phyloP scores from a whole-genome alignment of 2,329 filamentous ascomycete species.

The Neurospora sp. region DNA sequence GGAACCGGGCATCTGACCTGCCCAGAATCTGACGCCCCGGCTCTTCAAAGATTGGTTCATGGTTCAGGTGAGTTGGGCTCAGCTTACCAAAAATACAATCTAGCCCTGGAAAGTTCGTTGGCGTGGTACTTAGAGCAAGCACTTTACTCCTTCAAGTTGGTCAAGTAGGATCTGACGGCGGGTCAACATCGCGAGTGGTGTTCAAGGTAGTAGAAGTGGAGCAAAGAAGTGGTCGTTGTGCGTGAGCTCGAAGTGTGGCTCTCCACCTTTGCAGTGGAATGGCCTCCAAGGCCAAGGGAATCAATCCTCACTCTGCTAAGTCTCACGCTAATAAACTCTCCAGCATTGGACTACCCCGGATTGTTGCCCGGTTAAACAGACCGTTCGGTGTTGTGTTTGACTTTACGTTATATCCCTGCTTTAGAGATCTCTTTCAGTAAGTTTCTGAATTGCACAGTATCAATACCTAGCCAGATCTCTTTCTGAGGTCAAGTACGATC shows the following conservation, averaged over 20 bases:
- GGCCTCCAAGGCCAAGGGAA: no score
- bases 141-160: no score
- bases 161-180: no score
- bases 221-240: no score
- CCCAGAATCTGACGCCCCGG: not conserved
- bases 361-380: not conserved
- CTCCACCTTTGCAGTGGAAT: no score
- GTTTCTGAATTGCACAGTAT: not conserved
- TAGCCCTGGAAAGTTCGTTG: no score
- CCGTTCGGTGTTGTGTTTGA: not conserved
- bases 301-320: not conserved
- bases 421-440: not conserved
- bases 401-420: not conserved
- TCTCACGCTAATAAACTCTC: no score
- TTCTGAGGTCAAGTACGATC: not conserved
- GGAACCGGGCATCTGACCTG: not conserved
- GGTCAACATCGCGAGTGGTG: no score
- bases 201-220: no score
- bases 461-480: not conserved
- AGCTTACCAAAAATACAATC: not conserved
- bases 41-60: not conserved
- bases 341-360: not conserved
- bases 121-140: no score
- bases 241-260: no score
- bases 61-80: not conserved